Percentiles rank a stretch among this genome's conserved stretches.
These are phyloP conservation scores for Macrolepiota dolichaula DNA, from an alignment of 768 basidiomycete genomes.

Conservation along the genomic window DNA sequence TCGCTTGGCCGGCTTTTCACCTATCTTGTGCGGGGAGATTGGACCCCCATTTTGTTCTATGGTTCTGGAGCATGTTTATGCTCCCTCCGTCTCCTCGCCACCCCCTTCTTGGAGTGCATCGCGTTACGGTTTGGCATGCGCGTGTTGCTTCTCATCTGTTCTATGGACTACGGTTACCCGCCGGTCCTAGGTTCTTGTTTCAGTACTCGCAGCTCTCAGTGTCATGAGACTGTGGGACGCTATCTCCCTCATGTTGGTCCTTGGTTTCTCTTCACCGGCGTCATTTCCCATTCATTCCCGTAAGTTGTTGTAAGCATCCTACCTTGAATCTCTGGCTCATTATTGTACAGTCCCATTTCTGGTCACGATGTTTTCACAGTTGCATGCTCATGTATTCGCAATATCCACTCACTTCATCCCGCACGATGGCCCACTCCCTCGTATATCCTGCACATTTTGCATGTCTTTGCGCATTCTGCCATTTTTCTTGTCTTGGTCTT, in stretches of 20 bases:
- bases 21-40: background rate
- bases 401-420: background rate
- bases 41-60: background rate
- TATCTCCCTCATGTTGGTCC: background rate
- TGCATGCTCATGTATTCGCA: background rate
- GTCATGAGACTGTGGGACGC: background rate
- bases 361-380: background rate
- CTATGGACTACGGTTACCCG: background rate
- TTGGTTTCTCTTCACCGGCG: background rate
- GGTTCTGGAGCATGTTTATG: background rate
- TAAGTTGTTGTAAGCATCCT: background rate
- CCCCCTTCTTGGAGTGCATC: slow-evolving; percentile 1
- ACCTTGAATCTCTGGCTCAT: background rate
- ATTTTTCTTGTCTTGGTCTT: background rate
- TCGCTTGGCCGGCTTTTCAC: background rate
- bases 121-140: background rate
- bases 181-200: background rate
- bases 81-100: background rate
- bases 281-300: background rate
- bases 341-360: background rate
- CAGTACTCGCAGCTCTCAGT: background rate
- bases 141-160: background rate
- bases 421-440: background rate
- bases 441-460: background rate
- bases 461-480: background rate